Conservation (phyloP, 2,329 filamentous ascomycete genomes). For the Leptosphaerulina australis region DNA sequence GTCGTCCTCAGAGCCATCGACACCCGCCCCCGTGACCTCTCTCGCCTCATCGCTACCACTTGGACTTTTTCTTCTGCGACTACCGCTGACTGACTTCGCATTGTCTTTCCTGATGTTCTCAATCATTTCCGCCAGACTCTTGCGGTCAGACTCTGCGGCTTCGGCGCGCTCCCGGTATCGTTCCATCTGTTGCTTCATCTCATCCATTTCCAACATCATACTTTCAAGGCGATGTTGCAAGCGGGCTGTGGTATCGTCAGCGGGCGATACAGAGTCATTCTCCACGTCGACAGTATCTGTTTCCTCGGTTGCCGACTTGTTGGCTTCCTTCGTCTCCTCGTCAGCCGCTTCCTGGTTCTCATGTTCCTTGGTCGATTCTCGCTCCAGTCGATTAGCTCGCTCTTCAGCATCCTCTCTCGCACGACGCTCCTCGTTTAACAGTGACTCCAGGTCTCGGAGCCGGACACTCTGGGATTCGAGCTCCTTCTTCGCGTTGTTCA, state of each 20-base stretch:
- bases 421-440: constrained; percentile 77
- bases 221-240: constrained; percentile 75
- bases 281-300: constrained; percentile 18
- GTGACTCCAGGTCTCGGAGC: constrained; percentile 79
- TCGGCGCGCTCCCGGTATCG: constrained; percentile 78
- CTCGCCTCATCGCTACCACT: constrained; percentile 28
- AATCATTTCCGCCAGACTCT: constrained; percentile 86
- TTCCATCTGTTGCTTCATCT: constrained; percentile 80
- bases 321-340: constrained; percentile 18
- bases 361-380: constrained; percentile 58
- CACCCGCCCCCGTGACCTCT: constrained; percentile 11
- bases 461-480: constrained; percentile 81
- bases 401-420: constrained; percentile 87
- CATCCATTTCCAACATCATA: constrained; percentile 80
- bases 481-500: constrained; percentile 83
- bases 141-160: constrained; percentile 77
- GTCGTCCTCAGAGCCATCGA: constrained; percentile 29
- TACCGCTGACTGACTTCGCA: constrained; percentile 49
- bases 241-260: constrained; percentile 51
- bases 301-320: constrained; percentile 24
- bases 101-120: constrained; percentile 76
- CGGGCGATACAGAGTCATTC: constrained; percentile 32
- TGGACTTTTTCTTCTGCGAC: constrained; percentile 35
- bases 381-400: constrained; percentile 71
- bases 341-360: constrained; percentile 31